Evolutionary conservation across 2,329 filamentous ascomycete species (phyloP), one percentile per base, ranked within the genome.

Genomic region (Monilinia aucupariae): DNA sequence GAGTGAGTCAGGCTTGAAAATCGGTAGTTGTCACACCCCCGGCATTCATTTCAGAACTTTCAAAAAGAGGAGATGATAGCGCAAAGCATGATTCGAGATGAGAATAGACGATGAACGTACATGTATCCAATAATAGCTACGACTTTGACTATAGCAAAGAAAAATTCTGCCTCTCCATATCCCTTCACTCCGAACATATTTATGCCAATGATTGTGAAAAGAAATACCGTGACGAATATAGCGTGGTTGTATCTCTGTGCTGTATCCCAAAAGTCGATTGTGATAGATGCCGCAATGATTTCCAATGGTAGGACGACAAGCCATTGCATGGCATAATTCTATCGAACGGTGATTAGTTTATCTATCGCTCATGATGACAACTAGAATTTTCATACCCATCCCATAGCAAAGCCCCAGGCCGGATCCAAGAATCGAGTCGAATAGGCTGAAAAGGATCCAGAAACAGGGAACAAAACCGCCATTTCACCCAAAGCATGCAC

Each of bases 371-470:
- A 43, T 25, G 20, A 43, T 22, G 25, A 56, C 10, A 25, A 52
- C 34, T 34, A 49, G 17, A 13, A 9, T 39, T 10, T 17, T 55
- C 69, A 62, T 68, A 71, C 69, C 91, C 91, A 96, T 20, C 91
- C 92, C 90, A 96, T 96, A 53, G 91, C 90, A 73, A 96, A 96
- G 0, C 92, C 92, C 91, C 91, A 96, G 0, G 92, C 92, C 0
- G 92, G 93, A 72, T 97, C 92, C 22, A 97, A 76, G 71, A 97
- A 97, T 22, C 93, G 85, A 37, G 91, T 96, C 22, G 92, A 94
- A 77, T 92, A 97, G 9, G 91, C 87, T 0, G 91, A 91, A 74
- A 97, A 97, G 3, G 92, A 96, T 62, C 93, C 93, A 27, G 92
- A 90, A 30, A 97, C 89, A 4, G 93, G 93, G 70, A 93, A 97